A percentile compares a stretch with the other conserved stretches of the same genome.
phyloP scores from a whole-genome alignment of 495 filamentous ascomycete genomes.

The Tuber microsphaerosporum region DNA sequence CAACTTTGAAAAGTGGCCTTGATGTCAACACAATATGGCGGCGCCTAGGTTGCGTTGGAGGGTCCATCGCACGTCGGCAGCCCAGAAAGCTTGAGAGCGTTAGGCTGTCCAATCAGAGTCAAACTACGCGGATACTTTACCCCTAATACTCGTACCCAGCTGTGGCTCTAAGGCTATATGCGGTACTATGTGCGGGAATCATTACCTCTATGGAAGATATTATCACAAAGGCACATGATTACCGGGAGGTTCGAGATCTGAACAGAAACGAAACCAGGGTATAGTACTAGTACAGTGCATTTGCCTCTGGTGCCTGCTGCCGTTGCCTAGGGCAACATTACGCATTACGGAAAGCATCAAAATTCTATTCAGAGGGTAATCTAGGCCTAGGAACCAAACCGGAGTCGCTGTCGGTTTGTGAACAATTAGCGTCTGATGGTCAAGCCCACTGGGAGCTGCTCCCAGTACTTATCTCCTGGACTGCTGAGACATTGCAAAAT shows the following conservation, averaged over 20 bases:
- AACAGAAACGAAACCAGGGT: background rate
- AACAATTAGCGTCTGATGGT: background rate
- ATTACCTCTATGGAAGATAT: background rate
- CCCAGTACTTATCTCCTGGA: background rate
- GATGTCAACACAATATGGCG: background rate
- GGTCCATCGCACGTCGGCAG: background rate
- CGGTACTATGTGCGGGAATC: background rate
- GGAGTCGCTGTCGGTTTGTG: background rate
- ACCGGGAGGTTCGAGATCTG: background rate
- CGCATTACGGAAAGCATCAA: background rate
- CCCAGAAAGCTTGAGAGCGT: background rate
- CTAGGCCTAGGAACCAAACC: background rate
- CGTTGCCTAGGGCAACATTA: background rate
- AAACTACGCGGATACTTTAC: background rate
- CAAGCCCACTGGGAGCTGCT: background rate
- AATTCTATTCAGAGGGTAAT: background rate
- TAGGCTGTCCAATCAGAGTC: background rate
- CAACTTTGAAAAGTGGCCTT: background rate
- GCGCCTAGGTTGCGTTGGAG: background rate
- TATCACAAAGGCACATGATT: background rate
- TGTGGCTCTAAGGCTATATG: background rate
- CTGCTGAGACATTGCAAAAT: no score
- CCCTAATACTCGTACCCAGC: background rate
- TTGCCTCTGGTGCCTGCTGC: background rate
- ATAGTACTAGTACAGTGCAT: background rate